Evolutionary conservation across 148 eudicot species (phyloP), one percentile per base, ranked within the genome.

Genomic region (Arbutus unedo): DNA sequence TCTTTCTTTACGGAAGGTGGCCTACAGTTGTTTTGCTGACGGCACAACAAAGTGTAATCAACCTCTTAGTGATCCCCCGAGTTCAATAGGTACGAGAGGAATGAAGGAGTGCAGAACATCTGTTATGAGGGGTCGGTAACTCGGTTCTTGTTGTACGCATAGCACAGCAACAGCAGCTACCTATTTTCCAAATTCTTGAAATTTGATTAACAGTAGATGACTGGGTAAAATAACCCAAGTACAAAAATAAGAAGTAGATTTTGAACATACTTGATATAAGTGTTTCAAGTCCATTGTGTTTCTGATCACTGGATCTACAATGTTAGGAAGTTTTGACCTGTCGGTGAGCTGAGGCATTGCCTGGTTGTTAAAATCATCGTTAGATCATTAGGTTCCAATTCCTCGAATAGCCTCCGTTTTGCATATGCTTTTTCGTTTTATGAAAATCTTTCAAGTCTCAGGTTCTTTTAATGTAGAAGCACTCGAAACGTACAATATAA

Each of bases 91-190:
- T 31, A 95, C 98, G 45, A 95, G 93, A 45, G 97, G 98, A 82
- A 95, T 88, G 38, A 95, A 89, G 51, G 98, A 95, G 83, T 95
- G 98, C 67, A 95, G 83, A 67, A 95, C 93, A 77, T 95, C 94
- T 7, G 95, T 93, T 64, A 93, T 95, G 87, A 95, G 76, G 16
- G 98, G 98, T 60, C 98, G 85, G 83, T 94, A 95, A 83, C 97
- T 92, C 25, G 98, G 94, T 86, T 95, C 97, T 3, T 93, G 89
- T 83, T 95, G 98, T 56, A 95, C 89, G 70, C 98, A 95, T 54
- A 95, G 85, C 77, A 93, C 94, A 38, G 95, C 98, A 44, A 95
- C 91, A 70, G 95, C 97, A 62, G 98, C 98, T 84, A 93, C 97
- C 98, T 94, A 77, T 66, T 13, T 66, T 15, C 23, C 44, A 86